Conservation (phyloP, 192 early-diverging fungal genomes). For the Kappamyces sp. region DNA sequence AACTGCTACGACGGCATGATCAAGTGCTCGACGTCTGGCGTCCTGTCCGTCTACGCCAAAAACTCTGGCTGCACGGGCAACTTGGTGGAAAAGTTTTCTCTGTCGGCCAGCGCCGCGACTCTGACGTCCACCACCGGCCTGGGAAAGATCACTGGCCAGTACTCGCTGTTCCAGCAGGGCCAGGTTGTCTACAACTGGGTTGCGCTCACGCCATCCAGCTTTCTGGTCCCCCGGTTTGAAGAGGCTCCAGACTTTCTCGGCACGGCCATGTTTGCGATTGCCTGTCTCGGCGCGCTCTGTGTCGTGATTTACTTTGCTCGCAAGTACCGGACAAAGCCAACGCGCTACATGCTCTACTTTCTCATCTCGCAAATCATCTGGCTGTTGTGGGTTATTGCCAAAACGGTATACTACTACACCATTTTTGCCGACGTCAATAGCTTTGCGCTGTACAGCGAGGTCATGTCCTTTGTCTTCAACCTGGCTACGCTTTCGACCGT, state of each 20-base stretch:
- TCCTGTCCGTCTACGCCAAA: too few species aligned
- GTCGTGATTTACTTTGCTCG: not conserved
- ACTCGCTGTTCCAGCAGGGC: constrained; percentile 1
- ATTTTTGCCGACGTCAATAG: not conserved
- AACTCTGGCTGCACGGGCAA: too few species aligned
- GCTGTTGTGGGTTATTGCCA: constrained; percentile 7
- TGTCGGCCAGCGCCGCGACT: too few species aligned
- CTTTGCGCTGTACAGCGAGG: constrained; percentile 1
- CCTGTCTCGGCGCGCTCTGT: not conserved
- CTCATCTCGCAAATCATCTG: constrained; percentile 9
- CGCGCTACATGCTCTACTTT: constrained; percentile 12
- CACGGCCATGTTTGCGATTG: constrained; percentile 2
- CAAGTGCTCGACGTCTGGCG: too few species aligned
- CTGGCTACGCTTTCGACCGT: constrained; percentile 12
- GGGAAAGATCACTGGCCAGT: not conserved
- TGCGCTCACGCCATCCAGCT: constrained; percentile 1
- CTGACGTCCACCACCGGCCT: too few species aligned
- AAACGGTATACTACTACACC: constrained; percentile 10
- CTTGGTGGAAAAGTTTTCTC: too few species aligned
- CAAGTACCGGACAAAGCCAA: not conserved
- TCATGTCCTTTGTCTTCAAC: not conserved
- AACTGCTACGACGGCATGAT: too few species aligned
- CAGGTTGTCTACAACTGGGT: constrained; percentile 2
- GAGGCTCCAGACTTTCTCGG: not conserved
- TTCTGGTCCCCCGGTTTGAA: constrained; percentile 1